Conservation (phyloP, 352 stramenopile genomes). For the Globisporangium radiosum region DNA sequence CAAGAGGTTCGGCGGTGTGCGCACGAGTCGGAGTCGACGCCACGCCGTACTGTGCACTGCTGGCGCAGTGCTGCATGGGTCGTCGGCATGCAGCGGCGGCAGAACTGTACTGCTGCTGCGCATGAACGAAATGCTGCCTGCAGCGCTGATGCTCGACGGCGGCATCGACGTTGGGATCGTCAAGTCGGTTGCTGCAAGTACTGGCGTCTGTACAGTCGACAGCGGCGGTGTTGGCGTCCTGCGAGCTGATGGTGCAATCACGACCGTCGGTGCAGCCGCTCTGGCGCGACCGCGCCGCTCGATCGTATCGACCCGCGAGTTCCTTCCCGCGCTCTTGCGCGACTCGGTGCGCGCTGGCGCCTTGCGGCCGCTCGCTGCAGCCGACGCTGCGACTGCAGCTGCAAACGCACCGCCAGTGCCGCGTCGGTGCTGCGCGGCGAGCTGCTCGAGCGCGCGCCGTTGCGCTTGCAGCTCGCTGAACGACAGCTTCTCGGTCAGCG, state of each 20-base stretch:
- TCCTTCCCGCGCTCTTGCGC: conserved; percentile 6
- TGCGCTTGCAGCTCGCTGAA: conserved; percentile 19
- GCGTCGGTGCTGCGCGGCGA: conserved; percentile 25
- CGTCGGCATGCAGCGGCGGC: background rate
- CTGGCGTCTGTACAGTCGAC: background rate
- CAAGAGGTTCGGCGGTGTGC: conserved; percentile 22
- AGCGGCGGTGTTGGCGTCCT: background rate
- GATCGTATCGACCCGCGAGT: conserved; percentile 13
- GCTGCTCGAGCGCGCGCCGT: conserved; percentile 10
- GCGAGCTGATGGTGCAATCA: background rate
- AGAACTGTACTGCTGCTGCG: background rate
- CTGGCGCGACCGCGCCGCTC: conserved; percentile 1
- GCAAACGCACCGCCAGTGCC: background rate
- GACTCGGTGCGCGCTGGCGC: conserved; percentile 7
- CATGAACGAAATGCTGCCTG: too few species aligned
- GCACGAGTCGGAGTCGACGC: conserved; percentile 15
- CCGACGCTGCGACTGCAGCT: background rate
- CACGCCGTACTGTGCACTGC: conserved; percentile 20
- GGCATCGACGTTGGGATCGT: conserved; percentile 2
- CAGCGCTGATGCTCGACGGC: background rate
- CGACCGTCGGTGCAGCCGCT: background rate
- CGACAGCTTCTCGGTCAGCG: conserved; percentile 14
- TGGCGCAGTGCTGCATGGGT: conserved; percentile 6
- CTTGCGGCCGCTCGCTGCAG: background rate
- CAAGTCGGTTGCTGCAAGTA: background rate